Evolutionary conservation across 768 basidiomycete species (phyloP).

Genomic region (Glaciozyma antarctica): DNA sequence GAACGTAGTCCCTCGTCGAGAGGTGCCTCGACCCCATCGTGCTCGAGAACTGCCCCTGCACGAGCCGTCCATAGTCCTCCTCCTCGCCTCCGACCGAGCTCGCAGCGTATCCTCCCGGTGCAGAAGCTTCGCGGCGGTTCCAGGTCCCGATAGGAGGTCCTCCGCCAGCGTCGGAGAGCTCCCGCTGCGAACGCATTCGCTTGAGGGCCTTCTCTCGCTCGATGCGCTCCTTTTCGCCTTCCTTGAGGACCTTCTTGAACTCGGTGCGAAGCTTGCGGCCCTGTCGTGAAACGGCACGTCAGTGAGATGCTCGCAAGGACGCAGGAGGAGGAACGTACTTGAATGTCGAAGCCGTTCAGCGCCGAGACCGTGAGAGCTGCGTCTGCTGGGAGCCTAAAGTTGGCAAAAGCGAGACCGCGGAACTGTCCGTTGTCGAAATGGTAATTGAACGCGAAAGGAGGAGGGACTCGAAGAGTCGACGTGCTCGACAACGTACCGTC

Average conservation of each 20-base stretch:
- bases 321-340: constrained; percentile 36
- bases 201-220: constrained; percentile 97
- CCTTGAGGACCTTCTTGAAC: constrained; percentile 99
- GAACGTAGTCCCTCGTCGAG: not conserved
- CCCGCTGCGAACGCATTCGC: constrained; percentile 74
- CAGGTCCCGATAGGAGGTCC: constrained; percentile 35
- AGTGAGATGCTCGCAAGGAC: not conserved
- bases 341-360: constrained; percentile 89
- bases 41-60: constrained; percentile 4
- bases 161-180: not conserved
- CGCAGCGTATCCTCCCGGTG: constrained; percentile 1
- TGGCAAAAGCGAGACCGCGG: constrained; percentile 95
- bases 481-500: not conserved
- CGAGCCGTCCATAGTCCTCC: constrained; percentile 10
- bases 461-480: constrained; percentile 65
- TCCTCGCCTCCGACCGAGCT: not conserved
- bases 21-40: not conserved
- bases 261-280: constrained; percentile 96
- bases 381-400: constrained; percentile 82
- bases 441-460: constrained; percentile 99
- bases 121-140: constrained; percentile 5
- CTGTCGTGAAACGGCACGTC: not conserved
- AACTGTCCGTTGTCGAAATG: constrained; percentile 52
- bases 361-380: constrained; percentile 94
- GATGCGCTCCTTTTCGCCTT: constrained; percentile 96